Percentiles rank a stretch among this genome's conserved stretches.
Conservation (phyloP, 2,329 filamentous ascomycete species). For the Coniella lustricola region DNA sequence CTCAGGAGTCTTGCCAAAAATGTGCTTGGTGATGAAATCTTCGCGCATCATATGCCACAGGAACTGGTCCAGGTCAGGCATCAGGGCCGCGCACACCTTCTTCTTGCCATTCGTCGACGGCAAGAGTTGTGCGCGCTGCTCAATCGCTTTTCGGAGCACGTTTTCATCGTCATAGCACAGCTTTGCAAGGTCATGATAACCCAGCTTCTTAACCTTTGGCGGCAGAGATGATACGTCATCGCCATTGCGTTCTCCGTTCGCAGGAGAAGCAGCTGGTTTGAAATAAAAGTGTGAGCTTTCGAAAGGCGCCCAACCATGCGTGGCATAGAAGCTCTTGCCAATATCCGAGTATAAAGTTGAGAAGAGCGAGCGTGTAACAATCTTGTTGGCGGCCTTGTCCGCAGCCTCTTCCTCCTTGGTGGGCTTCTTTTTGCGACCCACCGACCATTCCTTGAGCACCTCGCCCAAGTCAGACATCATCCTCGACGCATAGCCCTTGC, state of each 20-base stretch:
- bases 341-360: conserved; percentile 84
- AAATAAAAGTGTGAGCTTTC: conserved; percentile 67
- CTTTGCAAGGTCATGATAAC: conserved; percentile 50
- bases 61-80: conserved; percentile 59
- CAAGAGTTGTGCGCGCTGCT: conserved; percentile 17
- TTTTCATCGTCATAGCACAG: conserved; percentile 60
- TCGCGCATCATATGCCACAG: conserved; percentile 77
- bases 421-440: conserved; percentile 5
- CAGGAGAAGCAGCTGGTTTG: conserved; percentile 27
- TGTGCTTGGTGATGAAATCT: conserved; percentile 62
- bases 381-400: conserved; percentile 13
- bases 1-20: conserved; percentile 49
- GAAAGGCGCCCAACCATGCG: conserved; percentile 69
- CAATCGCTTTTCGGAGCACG: conserved; percentile 50
- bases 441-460: conserved; percentile 29
- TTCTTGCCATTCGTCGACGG: conserved; percentile 32
- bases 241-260: conserved; percentile 2
- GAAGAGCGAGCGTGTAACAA: conserved; percentile 46
- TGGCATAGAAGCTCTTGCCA: conserved; percentile 73
- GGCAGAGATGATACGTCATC: conserved; percentile 16
- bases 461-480: conserved; percentile 63
- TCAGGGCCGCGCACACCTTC: conserved; percentile 50
- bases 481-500: conserved; percentile 67
- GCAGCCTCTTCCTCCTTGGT: conserved; percentile 19
- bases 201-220: conserved; percentile 36